Conservation (phyloP, 306 rosid species). For the Gastrolobium villosum region DNA sequence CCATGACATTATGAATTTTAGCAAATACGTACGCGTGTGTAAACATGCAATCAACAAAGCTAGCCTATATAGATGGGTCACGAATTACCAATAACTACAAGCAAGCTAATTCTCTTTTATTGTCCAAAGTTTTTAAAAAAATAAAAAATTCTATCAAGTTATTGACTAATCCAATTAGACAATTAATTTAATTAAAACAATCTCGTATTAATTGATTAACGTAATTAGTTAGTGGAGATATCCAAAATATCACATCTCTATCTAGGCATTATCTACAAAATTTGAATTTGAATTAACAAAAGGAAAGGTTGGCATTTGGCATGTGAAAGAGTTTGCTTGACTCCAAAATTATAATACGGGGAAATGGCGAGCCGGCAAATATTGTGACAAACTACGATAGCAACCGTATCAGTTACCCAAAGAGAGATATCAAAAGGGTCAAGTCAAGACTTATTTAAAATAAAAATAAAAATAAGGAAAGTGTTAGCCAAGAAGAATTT, state of each 20-base stretch:
- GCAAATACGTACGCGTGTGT: slow-evolving; percentile 6
- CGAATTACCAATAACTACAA: too few relatives aligned
- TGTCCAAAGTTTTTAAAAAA: too few relatives aligned
- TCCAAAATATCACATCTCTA: neutral
- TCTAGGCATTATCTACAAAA: slow-evolving; percentile 26
- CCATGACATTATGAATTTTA: slow-evolving; percentile 29
- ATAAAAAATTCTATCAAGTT: too few relatives aligned
- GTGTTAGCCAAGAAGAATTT: slow-evolving; percentile 3
- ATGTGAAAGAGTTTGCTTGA: slow-evolving; percentile 1
- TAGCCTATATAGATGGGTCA: slow-evolving; percentile 29
- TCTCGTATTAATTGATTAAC: too few relatives aligned
- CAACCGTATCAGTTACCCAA: neutral
- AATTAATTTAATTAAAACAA: too few relatives aligned
- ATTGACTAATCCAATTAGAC: too few relatives aligned
- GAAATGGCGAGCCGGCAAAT: slow-evolving; percentile 36
- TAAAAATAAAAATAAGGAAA: neutral
- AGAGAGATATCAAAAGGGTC: neutral
- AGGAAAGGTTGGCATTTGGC: slow-evolving; percentile 28
- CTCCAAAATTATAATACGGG: neutral
- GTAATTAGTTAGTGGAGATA: too few relatives aligned
- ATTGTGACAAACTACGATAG: neutral
- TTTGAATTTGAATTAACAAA: slow-evolving; percentile 49
- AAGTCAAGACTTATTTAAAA: neutral
- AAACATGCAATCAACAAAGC: slow-evolving; percentile 17
- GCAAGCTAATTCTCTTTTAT: too few relatives aligned